Conservation (phyloP, 2,329 filamentous ascomycete genomes). For the Diplocarpon mali region DNA sequence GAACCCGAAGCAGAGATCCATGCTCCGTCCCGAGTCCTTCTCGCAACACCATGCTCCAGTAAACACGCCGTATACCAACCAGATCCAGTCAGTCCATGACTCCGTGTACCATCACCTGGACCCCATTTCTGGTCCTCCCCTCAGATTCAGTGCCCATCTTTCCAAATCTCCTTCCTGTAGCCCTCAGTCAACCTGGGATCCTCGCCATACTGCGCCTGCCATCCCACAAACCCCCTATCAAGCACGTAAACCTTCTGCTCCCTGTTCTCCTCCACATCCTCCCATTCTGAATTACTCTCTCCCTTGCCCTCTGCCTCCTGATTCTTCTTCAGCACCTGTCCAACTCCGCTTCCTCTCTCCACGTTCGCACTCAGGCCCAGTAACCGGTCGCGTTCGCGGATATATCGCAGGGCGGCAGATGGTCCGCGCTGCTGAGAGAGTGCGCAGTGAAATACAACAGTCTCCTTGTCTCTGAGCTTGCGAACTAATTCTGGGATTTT, state of each 20-base stretch:
- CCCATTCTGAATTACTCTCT: slow-evolving; percentile 24
- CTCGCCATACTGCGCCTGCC: slow-evolving; percentile 75
- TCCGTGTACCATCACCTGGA: too few relatives aligned
- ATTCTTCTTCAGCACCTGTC: slow-evolving; percentile 15
- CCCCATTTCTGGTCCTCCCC: not conserved
- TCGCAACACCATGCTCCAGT: too few relatives aligned
- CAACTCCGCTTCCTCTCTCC: slow-evolving; percentile 14
- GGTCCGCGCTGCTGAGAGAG: slow-evolving; percentile 87
- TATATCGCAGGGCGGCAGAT: slow-evolving; percentile 67
- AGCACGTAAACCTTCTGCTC: slow-evolving; percentile 70
- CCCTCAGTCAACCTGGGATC: slow-evolving; percentile 75
- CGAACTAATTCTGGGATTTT: slow-evolving; percentile 75
- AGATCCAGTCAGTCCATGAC: too few relatives aligned
- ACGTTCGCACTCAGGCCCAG: slow-evolving; percentile 19
- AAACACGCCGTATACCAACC: too few relatives aligned
- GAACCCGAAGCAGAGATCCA: not conserved
- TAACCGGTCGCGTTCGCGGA: slow-evolving; percentile 54
- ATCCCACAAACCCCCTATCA: slow-evolving; percentile 73
- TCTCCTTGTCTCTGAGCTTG: slow-evolving; percentile 63
- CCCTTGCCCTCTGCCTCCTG: slow-evolving; percentile 22
- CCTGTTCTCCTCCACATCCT: slow-evolving; percentile 20
- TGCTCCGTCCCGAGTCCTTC: not conserved
- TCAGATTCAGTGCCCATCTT: slow-evolving; percentile 24
- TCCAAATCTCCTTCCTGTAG: slow-evolving; percentile 79
- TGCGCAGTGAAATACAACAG: slow-evolving; percentile 89